phyloP scores from a whole-genome alignment of 805 yeast species.

The Saccharomycopsis guyanensis region DNA sequence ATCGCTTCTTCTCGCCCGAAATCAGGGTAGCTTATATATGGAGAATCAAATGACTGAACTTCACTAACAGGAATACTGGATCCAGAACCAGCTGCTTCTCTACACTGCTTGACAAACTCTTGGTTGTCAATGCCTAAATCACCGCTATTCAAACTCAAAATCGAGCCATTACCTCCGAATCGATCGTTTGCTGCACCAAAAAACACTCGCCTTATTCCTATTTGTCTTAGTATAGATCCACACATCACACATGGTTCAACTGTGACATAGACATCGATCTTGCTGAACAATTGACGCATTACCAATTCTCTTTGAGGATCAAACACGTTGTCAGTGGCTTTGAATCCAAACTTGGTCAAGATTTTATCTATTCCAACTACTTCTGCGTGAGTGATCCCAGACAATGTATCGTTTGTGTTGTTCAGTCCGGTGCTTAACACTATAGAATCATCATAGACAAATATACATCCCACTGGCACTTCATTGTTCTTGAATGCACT shows the following conservation, averaged over 20 bases:
- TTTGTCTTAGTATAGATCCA: constrained; percentile 81
- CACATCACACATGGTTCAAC: constrained; percentile 99
- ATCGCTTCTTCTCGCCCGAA: constrained; percentile 76
- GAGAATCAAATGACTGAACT: constrained; percentile 23
- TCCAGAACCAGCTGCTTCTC: neutral
- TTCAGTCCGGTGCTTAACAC: constrained; percentile 75
- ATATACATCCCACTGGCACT: constrained; percentile 81
- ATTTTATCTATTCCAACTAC: constrained; percentile 64
- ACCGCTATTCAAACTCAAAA: constrained; percentile 51
- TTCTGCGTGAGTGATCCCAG: constrained; percentile 92
- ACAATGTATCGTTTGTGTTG: constrained; percentile 74
- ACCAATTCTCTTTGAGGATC: constrained; percentile 19
- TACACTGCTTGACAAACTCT: constrained; percentile 16
- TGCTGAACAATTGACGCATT: constrained; percentile 35
- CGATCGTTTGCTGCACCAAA: constrained; percentile 94
- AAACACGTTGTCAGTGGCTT: constrained; percentile 41
- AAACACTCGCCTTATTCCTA: constrained; percentile 63
- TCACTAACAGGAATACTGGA: constrained; percentile 19
- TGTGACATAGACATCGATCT: constrained; percentile 76
- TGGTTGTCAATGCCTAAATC: constrained; percentile 23
- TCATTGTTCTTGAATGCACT: constrained; percentile 60
- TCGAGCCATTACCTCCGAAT: constrained; percentile 95
- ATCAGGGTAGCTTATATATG: constrained; percentile 65
- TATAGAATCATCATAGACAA: constrained; percentile 41
- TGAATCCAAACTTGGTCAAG: constrained; percentile 43